Conservation (phyloP, 2,329 filamentous ascomycete species). For the Bipolaris victoriae region DNA sequence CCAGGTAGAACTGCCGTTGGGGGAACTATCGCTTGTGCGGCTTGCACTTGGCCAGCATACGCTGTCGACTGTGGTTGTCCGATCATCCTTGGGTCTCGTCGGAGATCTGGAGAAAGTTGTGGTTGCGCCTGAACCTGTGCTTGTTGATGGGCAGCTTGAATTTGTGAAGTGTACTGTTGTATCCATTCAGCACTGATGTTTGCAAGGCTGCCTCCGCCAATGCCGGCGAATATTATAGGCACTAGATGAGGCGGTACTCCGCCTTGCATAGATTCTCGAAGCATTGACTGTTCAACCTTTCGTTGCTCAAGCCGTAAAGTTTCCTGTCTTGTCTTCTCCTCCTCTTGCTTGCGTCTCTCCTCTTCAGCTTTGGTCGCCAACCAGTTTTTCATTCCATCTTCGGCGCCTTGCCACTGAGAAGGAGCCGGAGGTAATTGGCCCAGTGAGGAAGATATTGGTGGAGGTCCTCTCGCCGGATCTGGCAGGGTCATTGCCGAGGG, state of each 20-base stretch:
- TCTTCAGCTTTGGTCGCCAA: slow-evolving; percentile 59
- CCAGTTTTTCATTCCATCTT: slow-evolving; percentile 61
- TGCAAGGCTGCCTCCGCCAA: slow-evolving; percentile 56
- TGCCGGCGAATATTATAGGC: slow-evolving; percentile 61
- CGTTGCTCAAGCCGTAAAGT: slow-evolving; percentile 57
- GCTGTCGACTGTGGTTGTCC: slow-evolving; percentile 44
- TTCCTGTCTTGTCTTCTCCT: slow-evolving; percentile 61
- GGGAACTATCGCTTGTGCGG: slow-evolving; percentile 40
- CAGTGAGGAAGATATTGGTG: slow-evolving; percentile 45
- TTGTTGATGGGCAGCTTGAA: slow-evolving; percentile 54
- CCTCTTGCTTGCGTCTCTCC: slow-evolving; percentile 60
- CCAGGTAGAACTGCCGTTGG: slow-evolving; percentile 46
- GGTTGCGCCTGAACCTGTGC: slow-evolving; percentile 50
- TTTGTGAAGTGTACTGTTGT: slow-evolving; percentile 56
- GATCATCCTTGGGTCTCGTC: slow-evolving; percentile 52
- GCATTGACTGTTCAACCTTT: slow-evolving; percentile 59
- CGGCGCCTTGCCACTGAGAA: slow-evolving; percentile 57
- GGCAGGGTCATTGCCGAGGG: slow-evolving; percentile 60
- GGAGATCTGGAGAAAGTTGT: slow-evolving; percentile 50
- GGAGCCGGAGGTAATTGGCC: slow-evolving; percentile 54
- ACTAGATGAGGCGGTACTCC: slow-evolving; percentile 60
- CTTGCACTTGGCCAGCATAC: slow-evolving; percentile 41
- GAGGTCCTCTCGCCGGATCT: slow-evolving; percentile 52
- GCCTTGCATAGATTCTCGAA: slow-evolving; percentile 59
- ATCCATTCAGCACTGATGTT: slow-evolving; percentile 58